phyloP scores from a whole-genome alignment of 2,329 filamentous ascomycete species.

The Talaromyces pinophilus region DNA sequence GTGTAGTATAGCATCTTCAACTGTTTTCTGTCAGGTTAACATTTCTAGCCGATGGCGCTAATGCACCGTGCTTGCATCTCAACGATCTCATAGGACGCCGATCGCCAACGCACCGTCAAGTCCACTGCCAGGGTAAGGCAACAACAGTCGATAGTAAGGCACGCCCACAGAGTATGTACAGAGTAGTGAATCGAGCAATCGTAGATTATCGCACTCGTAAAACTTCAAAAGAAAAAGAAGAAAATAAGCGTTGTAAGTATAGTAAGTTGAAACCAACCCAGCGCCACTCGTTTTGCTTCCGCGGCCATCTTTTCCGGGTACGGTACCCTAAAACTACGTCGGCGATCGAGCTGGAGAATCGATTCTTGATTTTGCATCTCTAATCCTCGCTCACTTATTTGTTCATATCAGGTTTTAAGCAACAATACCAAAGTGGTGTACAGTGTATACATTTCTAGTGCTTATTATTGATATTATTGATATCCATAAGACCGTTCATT shows the following conservation, averaged over 20 bases:
- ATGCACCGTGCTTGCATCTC: constrained; percentile 8
- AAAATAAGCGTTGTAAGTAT: neutral
- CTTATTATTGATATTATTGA: neutral
- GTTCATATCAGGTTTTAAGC: neutral
- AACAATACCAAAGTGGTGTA: neutral
- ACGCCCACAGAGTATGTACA: neutral
- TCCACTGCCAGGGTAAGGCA: neutral
- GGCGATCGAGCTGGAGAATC: neutral
- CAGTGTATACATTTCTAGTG: neutral
- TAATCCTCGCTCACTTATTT: neutral
- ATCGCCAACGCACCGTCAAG: constrained; percentile 13
- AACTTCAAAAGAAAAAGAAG: neutral
- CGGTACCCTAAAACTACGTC: neutral
- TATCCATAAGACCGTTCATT: neutral
- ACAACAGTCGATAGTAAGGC: neutral
- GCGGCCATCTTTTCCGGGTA: constrained; percentile 2
- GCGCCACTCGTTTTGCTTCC: constrained; percentile 8
- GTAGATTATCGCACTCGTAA: neutral
- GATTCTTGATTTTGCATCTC: constrained; percentile 3
- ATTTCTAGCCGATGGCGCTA: constrained; percentile 11
- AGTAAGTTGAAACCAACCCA: neutral
- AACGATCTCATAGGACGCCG: constrained; percentile 17
- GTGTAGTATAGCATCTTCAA: neutral
- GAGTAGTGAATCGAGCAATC: neutral
- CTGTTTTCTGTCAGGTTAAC: neutral